Evolutionary conservation across 495 filamentous ascomycete genomes (phyloP), one percentile per base, ranked within the genome.

Genomic region (Staphylotrichum longicolle): DNA sequence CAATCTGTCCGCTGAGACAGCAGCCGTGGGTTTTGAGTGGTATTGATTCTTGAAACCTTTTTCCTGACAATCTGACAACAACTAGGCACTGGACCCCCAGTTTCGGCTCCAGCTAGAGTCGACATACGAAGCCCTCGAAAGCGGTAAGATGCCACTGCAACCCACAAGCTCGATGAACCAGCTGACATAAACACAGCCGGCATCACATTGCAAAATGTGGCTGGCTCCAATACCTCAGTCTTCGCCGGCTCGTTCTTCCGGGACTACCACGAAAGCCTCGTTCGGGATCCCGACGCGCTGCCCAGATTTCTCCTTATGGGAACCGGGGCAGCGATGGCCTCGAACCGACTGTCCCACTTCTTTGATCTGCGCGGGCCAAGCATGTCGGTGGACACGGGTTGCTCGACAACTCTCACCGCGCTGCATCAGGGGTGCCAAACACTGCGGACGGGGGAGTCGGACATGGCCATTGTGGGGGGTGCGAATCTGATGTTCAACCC

Each of bases 321-420:
- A 1, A 81, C 77, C 0, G 75, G 75, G 2, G 64, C 74, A 0
- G 70, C 77, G 0, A 79, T 85, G 57, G 50, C 81, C 1, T 77
- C 83, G 2, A 84, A 86, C 57, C 76, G 84, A 0, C 60, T 87
- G 0, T 84, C 81, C 0, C 83, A 84, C 54, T 83, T 82, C 63
- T 86, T 83, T 53, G 77, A 86, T 58, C 77, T 80, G 68, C 72
- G 77, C 0, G 85, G 84, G 0, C 80, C 83, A 0, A 78, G 74
- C 2, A 77, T 86, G 74, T 83, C 81, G 0, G 73, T 86, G 1
- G 83, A 87, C 60, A 86, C 83, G 0, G 85, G 82, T 0, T 87
- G 85, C 60, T 85, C 83, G 4, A 79, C 78, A 1, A 79, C 76
- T 20, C 66, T 86, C 14, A 71, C 78, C 3, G 83, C 81, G 0